Base-by-base conservation (phyloP, 2,329 filamentous ascomycete species). In the Pseudocercospora cruenta region DNA sequence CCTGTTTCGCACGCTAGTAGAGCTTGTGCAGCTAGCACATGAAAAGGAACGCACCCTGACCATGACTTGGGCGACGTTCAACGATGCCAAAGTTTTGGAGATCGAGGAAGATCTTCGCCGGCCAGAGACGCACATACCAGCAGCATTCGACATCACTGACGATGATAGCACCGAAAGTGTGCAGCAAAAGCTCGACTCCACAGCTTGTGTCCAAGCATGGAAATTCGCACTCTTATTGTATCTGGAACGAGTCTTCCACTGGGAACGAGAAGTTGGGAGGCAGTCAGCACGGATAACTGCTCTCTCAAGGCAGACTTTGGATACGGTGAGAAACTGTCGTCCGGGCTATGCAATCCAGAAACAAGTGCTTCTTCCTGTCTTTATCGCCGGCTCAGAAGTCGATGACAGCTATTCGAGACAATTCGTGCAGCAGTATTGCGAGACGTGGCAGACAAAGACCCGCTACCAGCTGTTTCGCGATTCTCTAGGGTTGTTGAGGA, bases 401-500 rank as follows among this genome's bases (percentile, higher is more conserved):
- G 28, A 54, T 19, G 60, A 62, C 19, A 28, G 26, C 10, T 55
- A 62, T 39, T 62, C 60, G 19, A 19, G 60, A 21, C 45, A 51
- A 21, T 62, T 36, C 45, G 26, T 54, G 28, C 31, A 62, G 24
- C 14, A 51, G 22, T 62, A 62, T 24, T 62, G 60, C 45, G 47
- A 62, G 21, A 24, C 26, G 22, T 62, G 60, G 60, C 47, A 62
- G 22, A 19, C 33, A 12, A 62, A 62, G 45, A 62, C 60, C 16
- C 60, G 60, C 24, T 62, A 62, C 19, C 60, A 62, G 47, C 60
- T 62, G 28, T 62, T 62, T 31, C 45, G 31, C n/a, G 60, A 62
- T 55, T 36, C 60, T 2, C 21, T 54, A 2, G 31, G 47, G 4
- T 39, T 62, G 16, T 49, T 62, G 26, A 62, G 22, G 2, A 62